Evolutionary conservation across 2,329 filamentous ascomycete species (phyloP).

Genomic region (Arthroderma sp.): DNA sequence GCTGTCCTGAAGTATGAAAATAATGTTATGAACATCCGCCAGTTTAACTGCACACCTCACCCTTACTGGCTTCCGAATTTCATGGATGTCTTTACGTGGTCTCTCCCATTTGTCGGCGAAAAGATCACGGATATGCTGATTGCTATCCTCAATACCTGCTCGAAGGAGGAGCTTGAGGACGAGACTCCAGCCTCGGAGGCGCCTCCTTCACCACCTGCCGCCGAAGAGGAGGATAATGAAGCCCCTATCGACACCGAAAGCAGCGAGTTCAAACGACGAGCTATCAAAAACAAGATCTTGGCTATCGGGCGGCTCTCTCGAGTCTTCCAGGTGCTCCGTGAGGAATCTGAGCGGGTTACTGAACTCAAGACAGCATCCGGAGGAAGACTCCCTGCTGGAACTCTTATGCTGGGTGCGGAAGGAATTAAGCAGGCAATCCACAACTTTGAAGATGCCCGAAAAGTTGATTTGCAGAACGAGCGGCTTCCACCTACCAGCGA

Average conservation of each 20-base stretch:
- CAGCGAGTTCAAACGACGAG: conserved; percentile 84
- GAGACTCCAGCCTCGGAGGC: conserved; percentile 62
- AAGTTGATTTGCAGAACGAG: conserved; percentile 96
- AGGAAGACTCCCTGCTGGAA: conserved; percentile 82
- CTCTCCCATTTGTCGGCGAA: conserved; percentile 92
- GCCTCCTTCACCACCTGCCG: conserved; percentile 60
- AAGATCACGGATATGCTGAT: conserved; percentile 99
- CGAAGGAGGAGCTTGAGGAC: conserved; percentile 93
- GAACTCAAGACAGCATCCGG: conserved; percentile 95
- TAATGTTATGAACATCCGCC: conserved; percentile 99
- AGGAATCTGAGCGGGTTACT: conserved; percentile 92
- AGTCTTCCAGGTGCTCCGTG: conserved; percentile 94
- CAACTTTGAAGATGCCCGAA: conserved; percentile 90
- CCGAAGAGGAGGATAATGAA: conserved; percentile 17
- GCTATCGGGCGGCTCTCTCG: conserved; percentile 92
- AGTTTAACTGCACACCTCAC: conserved; percentile 99
- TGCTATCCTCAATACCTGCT: conserved; percentile 93
- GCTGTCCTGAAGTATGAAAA: conserved; percentile 99
- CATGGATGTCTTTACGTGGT: conserved; percentile 99
- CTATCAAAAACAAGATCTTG: conserved; percentile 99
- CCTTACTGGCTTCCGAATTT: conserved; percentile 99
- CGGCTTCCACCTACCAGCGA: conserved; percentile 82
- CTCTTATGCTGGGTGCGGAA: conserved; percentile 93
- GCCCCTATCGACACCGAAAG: conserved; percentile 58
- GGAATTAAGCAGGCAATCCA: conserved; percentile 97